Conservation (phyloP, 352 stramenopile genomes). For the Phytophthora europaea region DNA sequence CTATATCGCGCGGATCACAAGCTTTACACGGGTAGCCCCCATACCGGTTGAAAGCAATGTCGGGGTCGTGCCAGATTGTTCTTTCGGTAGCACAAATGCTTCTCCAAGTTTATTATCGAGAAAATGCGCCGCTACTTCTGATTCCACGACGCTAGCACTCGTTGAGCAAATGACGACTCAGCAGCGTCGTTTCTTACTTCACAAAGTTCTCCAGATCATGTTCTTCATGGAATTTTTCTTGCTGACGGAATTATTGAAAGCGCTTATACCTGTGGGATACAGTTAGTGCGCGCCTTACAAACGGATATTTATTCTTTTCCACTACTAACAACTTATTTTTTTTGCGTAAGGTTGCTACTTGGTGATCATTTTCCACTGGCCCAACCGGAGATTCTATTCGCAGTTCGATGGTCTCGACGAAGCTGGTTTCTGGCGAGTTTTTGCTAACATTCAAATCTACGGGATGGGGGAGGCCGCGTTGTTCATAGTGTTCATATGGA, state of each 20-base stretch:
- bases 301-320: not conserved
- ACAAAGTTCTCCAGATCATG: constrained; percentile 36
- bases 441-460: constrained; percentile 20
- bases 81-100: not conserved
- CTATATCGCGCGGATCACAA: not conserved
- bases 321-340: not conserved
- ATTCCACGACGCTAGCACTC: not conserved
- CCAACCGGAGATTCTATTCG: constrained; percentile 42
- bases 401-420: constrained; percentile 23
- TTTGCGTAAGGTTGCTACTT: constrained; percentile 30
- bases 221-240: constrained; percentile 45
- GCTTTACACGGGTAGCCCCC: not conserved
- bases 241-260: constrained; percentile 42
- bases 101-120: not conserved
- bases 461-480: constrained; percentile 25
- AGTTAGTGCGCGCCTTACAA: constrained; percentile 14
- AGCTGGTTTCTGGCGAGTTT: constrained; percentile 2
- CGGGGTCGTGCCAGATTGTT: not conserved
- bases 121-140: not conserved
- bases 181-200: constrained; percentile 19
- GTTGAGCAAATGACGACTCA: constrained; percentile 7
- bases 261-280: constrained; percentile 40
- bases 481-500: constrained; percentile 7
- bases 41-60: not conserved
- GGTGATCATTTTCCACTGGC: constrained; percentile 33